Evolutionary conservation across 768 basidiomycete genomes (phyloP), one percentile per base, ranked within the genome.

Genomic region (Lactarius hatsudake): DNA sequence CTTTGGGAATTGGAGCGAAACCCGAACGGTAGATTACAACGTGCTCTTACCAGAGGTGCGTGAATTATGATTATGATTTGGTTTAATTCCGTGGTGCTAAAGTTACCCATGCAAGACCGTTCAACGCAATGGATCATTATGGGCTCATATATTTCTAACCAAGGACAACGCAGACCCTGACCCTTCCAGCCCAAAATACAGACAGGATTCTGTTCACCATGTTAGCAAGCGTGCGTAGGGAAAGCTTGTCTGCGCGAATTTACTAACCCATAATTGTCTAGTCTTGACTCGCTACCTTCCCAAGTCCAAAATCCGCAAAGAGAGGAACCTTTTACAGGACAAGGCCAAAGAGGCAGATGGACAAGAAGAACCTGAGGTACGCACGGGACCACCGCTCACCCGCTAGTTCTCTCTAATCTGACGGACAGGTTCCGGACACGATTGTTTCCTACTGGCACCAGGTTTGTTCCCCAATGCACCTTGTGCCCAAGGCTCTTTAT

Each of bases 221-320:
- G 76, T 87, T 65, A 83, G 90, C 62, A 93, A 93, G 78, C 79
- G 93, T 94, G 70, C 42, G 88, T 80, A 10, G 23, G 42, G 63
- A 67, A 64, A 42, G 45, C 70, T 63, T 23, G 7, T 42, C 42
- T 40, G 42, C 60, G 58, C 67, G 58, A 18, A 53, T 32, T 40
- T 58, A 59, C 69, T 56, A 13, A 20, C 40, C 13, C 43, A 43
- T 57, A 32, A 55, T 26, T 58, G 28, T 58, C 8, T 64, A 97
- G 96, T 90, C 34, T 79, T 99, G 69, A 96, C 93, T 2, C 87
- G 91, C n/a, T 96, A 94, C 76, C 72, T 90, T 38, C 84, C 89
- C 7, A 89, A 86, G 72, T 72, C 79, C 26, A 94, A 90, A 75
- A 76, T 84, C 10, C 84, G 94, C 38, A 94, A 92, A 73, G 88